Percentiles rank a stretch among this genome's conserved stretches.
phyloP scores from a whole-genome alignment of 768 basidiomycete species.

The Leccinellum luteum region DNA sequence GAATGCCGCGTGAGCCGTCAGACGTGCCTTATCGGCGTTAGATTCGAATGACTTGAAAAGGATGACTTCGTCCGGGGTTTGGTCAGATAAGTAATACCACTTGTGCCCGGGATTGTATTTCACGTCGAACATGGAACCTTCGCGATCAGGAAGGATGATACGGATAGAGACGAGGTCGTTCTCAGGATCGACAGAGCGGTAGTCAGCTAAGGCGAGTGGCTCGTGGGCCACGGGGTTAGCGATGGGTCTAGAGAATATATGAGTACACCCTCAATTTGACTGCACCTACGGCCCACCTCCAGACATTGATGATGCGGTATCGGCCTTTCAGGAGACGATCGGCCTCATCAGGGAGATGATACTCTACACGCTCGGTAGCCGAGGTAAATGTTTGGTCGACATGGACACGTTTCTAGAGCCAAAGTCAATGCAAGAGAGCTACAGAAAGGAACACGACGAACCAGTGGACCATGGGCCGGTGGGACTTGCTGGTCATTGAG shows the following conservation, averaged over 20 bases:
- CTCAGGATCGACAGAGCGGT: conserved; percentile 34
- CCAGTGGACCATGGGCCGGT: conserved; percentile 26
- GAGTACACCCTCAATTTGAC: background rate
- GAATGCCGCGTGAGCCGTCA: conserved; percentile 46
- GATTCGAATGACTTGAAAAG: conserved; percentile 48
- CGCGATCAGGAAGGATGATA: conserved; percentile 34
- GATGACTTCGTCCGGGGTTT: conserved; percentile 41
- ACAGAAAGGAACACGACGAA: conserved; percentile 9
- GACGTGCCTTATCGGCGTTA: conserved; percentile 35
- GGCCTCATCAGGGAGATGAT: conserved; percentile 40
- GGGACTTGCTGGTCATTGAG: background rate
- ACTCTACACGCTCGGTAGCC: conserved; percentile 35
- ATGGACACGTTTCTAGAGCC: conserved; percentile 37
- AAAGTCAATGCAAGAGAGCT: background rate
- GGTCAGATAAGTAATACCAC: conserved; percentile 40
- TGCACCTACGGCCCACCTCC: conserved; percentile 28
- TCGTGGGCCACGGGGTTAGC: conserved; percentile 37
- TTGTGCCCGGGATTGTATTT: conserved; percentile 35
- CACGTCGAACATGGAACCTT: conserved; percentile 36
- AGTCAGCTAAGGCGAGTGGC: conserved; percentile 43
- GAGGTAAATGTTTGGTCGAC: conserved; percentile 44
- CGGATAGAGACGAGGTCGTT: conserved; percentile 38
- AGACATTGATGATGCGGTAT: conserved; percentile 45
- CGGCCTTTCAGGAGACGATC: conserved; percentile 40
- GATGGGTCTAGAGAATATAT: conserved; percentile 30